Conservation (phyloP, 192 early-diverging fungal species). For the Rhizophagus prolifer region DNA sequence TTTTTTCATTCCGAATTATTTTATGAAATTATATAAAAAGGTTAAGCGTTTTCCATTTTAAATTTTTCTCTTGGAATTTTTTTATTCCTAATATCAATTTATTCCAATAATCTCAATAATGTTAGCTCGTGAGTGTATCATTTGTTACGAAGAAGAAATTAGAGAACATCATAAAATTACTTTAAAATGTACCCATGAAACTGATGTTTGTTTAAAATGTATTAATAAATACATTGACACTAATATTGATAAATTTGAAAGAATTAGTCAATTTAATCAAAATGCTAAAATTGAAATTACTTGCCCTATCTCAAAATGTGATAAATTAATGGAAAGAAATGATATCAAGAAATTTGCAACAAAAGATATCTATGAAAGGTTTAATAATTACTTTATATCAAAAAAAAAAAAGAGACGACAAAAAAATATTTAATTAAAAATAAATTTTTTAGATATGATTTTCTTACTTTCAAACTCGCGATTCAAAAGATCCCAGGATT, state of each 20-base stretch:
- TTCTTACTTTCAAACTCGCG: neutral
- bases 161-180: neutral
- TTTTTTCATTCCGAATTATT: too few relatives aligned
- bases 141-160: slow-evolving; percentile 2
- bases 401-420: too few relatives aligned
- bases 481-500: neutral
- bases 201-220: neutral
- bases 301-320: neutral
- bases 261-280: too few relatives aligned
- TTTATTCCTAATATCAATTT: too few relatives aligned
- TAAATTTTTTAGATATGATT: slow-evolving; percentile 1
- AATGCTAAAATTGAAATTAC: neutral
- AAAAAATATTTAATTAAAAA: too few relatives aligned
- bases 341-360: neutral
- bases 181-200: neutral
- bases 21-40: too few relatives aligned
- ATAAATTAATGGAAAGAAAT: neutral
- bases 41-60: too few relatives aligned
- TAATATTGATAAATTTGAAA: too few relatives aligned
- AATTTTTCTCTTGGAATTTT: too few relatives aligned
- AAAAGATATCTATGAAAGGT: neutral
- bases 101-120: too few relatives aligned
- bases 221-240: neutral
- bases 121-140: too few relatives aligned
- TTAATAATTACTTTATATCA: neutral